Evolutionary conservation across 345 rosid genomes (phyloP).

Genomic region (Corchorus capsularis): DNA sequence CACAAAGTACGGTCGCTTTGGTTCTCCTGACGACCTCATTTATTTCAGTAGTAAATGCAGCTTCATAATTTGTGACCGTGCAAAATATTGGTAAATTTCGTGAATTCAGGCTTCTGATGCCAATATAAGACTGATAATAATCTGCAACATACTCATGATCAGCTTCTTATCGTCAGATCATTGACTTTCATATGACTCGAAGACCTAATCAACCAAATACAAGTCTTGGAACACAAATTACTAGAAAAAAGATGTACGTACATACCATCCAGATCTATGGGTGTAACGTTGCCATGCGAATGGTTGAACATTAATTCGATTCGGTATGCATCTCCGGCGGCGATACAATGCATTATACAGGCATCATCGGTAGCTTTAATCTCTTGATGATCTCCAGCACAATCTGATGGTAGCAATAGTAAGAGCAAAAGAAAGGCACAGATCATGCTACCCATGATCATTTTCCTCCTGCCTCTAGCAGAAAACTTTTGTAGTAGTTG

Average conservation of each 20-base stretch:
- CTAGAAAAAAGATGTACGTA: no score
- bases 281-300: background rate
- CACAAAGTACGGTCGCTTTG: background rate
- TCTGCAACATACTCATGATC: conserved; percentile 11
- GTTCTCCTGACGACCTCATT: background rate
- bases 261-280: conserved; percentile 12
- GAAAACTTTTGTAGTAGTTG: no score
- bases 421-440: background rate
- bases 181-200: no score
- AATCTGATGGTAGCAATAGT: background rate
- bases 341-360: background rate
- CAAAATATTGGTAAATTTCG: background rate
- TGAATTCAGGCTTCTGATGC: background rate
- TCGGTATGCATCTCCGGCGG: background rate
- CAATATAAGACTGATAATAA: background rate
- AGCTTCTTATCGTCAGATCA: background rate
- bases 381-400: no score
- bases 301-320: background rate
- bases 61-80: conserved; percentile 9
- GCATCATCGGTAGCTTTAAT: background rate
- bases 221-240: no score
- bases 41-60: background rate
- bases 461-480: background rate
- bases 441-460: no score
- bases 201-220: no score